These are phyloP conservation scores for Sisymbrium irio DNA, from an alignment of 345 rosid genomes.

Conservation along the genomic window DNA sequence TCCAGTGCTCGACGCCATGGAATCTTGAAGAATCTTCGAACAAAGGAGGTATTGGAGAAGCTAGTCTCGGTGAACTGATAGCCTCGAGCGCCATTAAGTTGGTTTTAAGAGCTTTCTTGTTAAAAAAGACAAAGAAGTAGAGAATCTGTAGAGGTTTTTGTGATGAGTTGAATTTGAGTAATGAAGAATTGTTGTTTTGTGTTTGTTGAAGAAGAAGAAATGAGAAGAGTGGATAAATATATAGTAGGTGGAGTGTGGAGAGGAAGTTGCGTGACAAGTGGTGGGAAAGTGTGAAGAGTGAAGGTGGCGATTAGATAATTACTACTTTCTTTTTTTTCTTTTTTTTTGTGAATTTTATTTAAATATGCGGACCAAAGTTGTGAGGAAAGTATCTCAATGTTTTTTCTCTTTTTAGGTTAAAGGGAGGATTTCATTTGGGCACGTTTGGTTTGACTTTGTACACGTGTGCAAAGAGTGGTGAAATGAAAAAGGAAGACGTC, in stretches of 20 bases:
- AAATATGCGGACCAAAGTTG: constrained; percentile 26
- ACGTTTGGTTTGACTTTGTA: constrained; percentile 33
- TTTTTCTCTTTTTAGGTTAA: not conserved
- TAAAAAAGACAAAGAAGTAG: no score
- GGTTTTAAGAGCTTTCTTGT: not conserved
- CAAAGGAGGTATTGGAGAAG: constrained; percentile 21
- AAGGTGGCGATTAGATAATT: constrained; percentile 21
- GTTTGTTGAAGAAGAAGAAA: constrained; percentile 25
- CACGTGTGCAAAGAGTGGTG: constrained; percentile 32
- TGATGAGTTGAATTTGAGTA: not conserved
- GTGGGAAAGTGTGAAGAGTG: constrained; percentile 33
- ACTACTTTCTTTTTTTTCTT: not conserved
- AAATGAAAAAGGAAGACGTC: constrained; percentile 13
- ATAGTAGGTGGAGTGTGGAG: constrained; percentile 25
- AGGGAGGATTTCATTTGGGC: constrained; percentile 3
- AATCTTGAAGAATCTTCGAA: constrained; percentile 28
- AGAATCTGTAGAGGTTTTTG: not conserved
- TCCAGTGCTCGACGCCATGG: constrained; percentile 40
- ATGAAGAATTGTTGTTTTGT: not conserved
- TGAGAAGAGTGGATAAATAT: constrained; percentile 4
- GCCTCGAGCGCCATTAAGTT: constrained; percentile 51
- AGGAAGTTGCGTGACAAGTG: constrained; percentile 48
- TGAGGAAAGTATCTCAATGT: constrained; percentile 14
- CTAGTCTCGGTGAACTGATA: constrained; percentile 38
- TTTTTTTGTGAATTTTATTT: not conserved